phyloP scores from a whole-genome alignment of 441 rosid species.

The Melastoma candidum region DNA sequence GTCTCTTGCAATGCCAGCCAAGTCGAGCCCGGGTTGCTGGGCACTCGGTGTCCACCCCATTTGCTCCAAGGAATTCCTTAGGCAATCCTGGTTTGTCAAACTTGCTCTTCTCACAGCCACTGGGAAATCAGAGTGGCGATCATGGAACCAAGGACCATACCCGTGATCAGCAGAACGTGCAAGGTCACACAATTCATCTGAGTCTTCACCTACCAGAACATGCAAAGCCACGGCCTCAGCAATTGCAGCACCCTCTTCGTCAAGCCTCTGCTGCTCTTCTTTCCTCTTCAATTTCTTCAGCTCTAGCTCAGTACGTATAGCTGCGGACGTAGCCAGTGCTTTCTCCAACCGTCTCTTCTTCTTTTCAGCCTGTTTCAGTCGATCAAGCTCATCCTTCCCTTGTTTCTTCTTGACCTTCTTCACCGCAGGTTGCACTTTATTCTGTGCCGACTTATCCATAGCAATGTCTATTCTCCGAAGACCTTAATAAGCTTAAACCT shows the following conservation, averaged over 20 bases:
- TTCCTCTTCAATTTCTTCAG: conserved; percentile 81
- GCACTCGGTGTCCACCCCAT: conserved; percentile 47
- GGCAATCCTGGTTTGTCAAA: conserved; percentile 27
- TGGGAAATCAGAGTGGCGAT: conserved; percentile 30
- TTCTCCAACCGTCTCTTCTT: conserved; percentile 90
- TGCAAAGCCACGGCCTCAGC: conserved; percentile 97
- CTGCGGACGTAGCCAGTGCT: conserved; percentile 97
- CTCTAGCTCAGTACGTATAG: conserved; percentile 82
- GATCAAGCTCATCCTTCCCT: conserved; percentile 86
- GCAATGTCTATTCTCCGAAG: conserved; percentile 22
- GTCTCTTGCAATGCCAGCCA: conserved; percentile 35
- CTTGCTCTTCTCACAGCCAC: conserved; percentile 31
- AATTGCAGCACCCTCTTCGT: conserved; percentile 97
- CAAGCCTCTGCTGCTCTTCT: conserved; percentile 94
- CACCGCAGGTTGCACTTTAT: conserved; percentile 56
- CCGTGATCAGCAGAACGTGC: conserved; percentile 40
- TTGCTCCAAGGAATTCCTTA: conserved; percentile 36
- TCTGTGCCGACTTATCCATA: conserved; percentile 66
- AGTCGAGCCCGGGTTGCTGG: conserved; percentile 31
- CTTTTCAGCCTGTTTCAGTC: conserved; percentile 93
- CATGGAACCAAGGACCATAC: conserved; percentile 40
- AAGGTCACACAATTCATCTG: conserved; percentile 60
- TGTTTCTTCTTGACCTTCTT: conserved; percentile 79
- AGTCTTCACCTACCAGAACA: conserved; percentile 82
- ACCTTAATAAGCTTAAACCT: conserved; percentile 20